phyloP scores from a whole-genome alignment of 257 asterid species.

The Lycium barbarum region DNA sequence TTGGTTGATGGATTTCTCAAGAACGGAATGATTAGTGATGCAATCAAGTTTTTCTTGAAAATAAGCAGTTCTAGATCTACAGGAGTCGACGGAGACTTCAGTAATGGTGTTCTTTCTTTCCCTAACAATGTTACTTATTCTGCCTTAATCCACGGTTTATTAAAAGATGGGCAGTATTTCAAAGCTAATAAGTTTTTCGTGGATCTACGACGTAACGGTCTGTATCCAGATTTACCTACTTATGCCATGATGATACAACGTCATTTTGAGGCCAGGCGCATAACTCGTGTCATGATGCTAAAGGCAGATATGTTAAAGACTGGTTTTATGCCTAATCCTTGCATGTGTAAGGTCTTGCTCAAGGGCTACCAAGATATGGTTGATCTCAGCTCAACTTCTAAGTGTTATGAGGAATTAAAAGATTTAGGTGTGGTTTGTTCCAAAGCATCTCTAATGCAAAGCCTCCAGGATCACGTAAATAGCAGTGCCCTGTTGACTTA shows the following conservation, averaged over 20 bases:
- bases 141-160: constrained; percentile 58
- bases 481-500: background rate
- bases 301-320: constrained; percentile 81
- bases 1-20: constrained; percentile 66
- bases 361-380: constrained; percentile 55
- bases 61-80: constrained; percentile 34
- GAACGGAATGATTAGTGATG: constrained; percentile 68
- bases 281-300: constrained; percentile 60
- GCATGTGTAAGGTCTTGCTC: constrained; percentile 42
- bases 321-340: constrained; percentile 50
- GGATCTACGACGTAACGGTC: constrained; percentile 59
- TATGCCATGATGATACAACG: constrained; percentile 52
- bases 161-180: constrained; percentile 56
- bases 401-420: constrained; percentile 44
- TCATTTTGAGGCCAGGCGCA: constrained; percentile 52
- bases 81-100: constrained; percentile 26
- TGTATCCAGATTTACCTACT: constrained; percentile 48
- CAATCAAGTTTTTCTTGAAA: constrained; percentile 58
- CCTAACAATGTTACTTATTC: constrained; percentile 51
- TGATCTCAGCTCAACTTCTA: constrained; percentile 52
- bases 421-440: constrained; percentile 30
- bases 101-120: background rate
- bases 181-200: constrained; percentile 71
- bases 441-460: background rate
- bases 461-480: constrained; percentile 19